Percentiles rank a stretch among this genome's conserved stretches.
Evolutionary conservation across 768 basidiomycete species (phyloP).

Genomic region (Amanita pseudoporphyria): DNA sequence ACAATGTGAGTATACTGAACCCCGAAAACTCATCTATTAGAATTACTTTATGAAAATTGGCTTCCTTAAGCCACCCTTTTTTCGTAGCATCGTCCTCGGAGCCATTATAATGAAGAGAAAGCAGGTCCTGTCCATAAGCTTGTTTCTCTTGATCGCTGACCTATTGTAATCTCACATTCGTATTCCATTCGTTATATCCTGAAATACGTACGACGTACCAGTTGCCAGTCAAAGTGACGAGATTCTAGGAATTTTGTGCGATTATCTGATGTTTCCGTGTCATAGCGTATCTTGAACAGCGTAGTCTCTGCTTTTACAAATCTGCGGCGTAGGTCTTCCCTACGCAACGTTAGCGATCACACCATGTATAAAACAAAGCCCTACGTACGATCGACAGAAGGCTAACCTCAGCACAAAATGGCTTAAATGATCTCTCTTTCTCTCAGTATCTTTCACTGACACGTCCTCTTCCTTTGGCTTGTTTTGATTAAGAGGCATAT

Average conservation of each 20-base stretch:
- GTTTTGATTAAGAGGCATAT: slow-evolving; percentile 60
- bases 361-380: background rate
- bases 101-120: slow-evolving; percentile 32
- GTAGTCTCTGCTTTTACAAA: slow-evolving; percentile 87
- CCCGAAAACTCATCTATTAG: background rate
- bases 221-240: slow-evolving; percentile 55
- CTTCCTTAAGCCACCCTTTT: slow-evolving; percentile 27
- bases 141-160: slow-evolving; percentile 51
- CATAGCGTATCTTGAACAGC: slow-evolving; percentile 77
- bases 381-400: slow-evolving; percentile 56
- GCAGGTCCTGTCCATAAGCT: slow-evolving; percentile 36
- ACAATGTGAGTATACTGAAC: background rate
- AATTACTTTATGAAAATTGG: slow-evolving; percentile 67
- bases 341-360: slow-evolving; percentile 14
- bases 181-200: background rate
- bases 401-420: slow-evolving; percentile 93
- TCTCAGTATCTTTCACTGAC: slow-evolving; percentile 40
- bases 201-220: slow-evolving; percentile 28
- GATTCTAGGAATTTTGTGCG: slow-evolving; percentile 54
- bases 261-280: slow-evolving; percentile 49
- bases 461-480: slow-evolving; percentile 33
- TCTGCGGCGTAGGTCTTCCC: slow-evolving; percentile 32
- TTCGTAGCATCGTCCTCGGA: slow-evolving; percentile 21
- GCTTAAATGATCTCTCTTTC: slow-evolving; percentile 78
- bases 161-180: slow-evolving; percentile 15